Evolutionary conservation across 2,329 filamentous ascomycete genomes (phyloP).

Genomic region (Penicillium paneum): DNA sequence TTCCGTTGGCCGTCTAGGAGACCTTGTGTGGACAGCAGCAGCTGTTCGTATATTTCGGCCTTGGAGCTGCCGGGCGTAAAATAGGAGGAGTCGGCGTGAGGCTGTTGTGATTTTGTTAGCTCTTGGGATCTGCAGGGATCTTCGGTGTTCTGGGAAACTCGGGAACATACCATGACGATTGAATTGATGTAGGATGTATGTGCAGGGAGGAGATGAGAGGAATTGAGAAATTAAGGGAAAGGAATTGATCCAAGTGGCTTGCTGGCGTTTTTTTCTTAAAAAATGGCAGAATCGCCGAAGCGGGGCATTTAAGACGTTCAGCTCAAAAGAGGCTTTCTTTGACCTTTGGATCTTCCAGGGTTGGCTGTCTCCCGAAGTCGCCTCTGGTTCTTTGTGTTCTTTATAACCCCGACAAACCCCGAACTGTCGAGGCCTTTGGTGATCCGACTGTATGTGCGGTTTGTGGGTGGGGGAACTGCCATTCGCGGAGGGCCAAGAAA

Average conservation of each 20-base stretch:
- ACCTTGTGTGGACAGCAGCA: constrained; percentile 39
- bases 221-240: neutral
- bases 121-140: neutral
- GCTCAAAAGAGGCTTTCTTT: neutral
- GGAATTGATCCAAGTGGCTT: neutral
- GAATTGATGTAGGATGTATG: neutral
- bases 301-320: neutral
- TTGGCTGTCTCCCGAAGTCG: too few species aligned
- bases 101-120: constrained; percentile 29
- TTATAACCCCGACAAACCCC: neutral
- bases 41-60: constrained; percentile 42
- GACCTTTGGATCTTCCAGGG: neutral
- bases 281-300: neutral
- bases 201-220: neutral
- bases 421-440: neutral
- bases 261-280: neutral
- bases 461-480: neutral
- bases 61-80: constrained; percentile 41
- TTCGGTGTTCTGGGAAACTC: neutral
- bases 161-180: constrained; percentile 3
- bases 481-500: neutral
- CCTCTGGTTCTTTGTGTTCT: neutral
- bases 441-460: too few species aligned
- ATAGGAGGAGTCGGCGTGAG: constrained; percentile 49
- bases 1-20: constrained; percentile 45